Conservation (phyloP, 192 early-diverging fungal genomes). For the Oehlia diaphana region DNA sequence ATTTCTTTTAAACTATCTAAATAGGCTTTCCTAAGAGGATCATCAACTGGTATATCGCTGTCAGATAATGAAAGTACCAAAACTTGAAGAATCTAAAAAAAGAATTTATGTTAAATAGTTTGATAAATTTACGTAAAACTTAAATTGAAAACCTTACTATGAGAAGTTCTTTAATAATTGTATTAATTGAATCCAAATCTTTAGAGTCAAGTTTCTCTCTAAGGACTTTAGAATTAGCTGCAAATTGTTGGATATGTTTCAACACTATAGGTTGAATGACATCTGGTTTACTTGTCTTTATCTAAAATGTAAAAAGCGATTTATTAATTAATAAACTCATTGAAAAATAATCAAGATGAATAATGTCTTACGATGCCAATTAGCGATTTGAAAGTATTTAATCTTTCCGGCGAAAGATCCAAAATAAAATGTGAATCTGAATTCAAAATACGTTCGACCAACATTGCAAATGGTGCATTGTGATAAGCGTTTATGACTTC, state of each 20-base stretch:
- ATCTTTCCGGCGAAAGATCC: background rate
- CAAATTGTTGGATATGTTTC: conserved; percentile 29
- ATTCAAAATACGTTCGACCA: conserved; percentile 27
- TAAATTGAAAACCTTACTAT: background rate
- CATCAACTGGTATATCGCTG: conserved; percentile 13
- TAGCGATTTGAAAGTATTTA: conserved; percentile 19
- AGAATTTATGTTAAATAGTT: background rate
- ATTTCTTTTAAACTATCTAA: conserved; percentile 24
- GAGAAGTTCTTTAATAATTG: conserved; percentile 11
- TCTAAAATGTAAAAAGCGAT: background rate
- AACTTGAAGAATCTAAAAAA: conserved; percentile 16
- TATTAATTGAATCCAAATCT: background rate
- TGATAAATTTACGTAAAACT: background rate
- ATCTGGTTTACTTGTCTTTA: conserved; percentile 25
- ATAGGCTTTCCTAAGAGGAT: conserved; percentile 20
- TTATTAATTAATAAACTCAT: background rate
- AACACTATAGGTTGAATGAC: conserved; percentile 25
- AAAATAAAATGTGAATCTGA: conserved; percentile 17
- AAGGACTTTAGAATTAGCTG: conserved; percentile 16
- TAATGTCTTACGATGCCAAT: conserved; percentile 8
- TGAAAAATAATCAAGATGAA: background rate
- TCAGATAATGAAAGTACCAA: conserved; percentile 18
- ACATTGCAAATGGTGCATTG: background rate
- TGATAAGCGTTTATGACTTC: background rate
- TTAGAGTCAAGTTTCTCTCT: conserved; percentile 20